phyloP scores from a whole-genome alignment of 345 rosid genomes.

The Eucalyptus curtisii region DNA sequence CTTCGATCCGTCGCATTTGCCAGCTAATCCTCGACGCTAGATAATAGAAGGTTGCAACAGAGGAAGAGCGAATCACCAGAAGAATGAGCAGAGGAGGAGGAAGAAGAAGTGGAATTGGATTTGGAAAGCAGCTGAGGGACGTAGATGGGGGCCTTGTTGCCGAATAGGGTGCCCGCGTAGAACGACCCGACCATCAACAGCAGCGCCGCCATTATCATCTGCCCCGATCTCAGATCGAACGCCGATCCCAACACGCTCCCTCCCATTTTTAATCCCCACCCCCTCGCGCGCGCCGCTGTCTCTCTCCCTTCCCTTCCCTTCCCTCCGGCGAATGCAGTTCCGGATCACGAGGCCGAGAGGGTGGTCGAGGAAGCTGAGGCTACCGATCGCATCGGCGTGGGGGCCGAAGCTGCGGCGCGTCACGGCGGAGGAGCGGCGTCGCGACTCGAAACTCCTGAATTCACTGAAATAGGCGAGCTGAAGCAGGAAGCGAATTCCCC shows the following conservation, averaged over 20 bases:
- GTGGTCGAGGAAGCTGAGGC: background rate
- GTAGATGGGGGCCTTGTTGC: constrained; percentile 42
- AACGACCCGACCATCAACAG: constrained; percentile 68
- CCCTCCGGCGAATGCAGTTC: background rate
- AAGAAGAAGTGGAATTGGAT: constrained; percentile 9
- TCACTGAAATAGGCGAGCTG: background rate
- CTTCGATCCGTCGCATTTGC: background rate
- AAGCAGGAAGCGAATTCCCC: background rate
- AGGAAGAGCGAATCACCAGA: background rate
- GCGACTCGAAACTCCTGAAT: background rate
- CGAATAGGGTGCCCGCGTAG: constrained; percentile 72
- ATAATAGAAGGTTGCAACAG: background rate
- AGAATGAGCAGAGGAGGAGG: constrained; percentile 1
- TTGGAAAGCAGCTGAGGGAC: constrained; percentile 16
- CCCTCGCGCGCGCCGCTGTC: background rate
- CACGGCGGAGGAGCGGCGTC: background rate
- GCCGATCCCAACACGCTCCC: constrained; percentile 36
- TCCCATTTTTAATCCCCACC: constrained; percentile 24
- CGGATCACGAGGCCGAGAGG: background rate
- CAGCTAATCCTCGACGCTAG: background rate
- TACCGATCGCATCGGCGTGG: background rate
- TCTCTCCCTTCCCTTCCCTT: background rate
- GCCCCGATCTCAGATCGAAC: constrained; percentile 63
- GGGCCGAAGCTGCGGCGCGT: background rate
- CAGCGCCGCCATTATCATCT: constrained; percentile 56